Percentiles rank a stretch among this genome's conserved stretches.
Evolutionary conservation across 768 basidiomycete species (phyloP).

Genomic region (Lactarius sp.): DNA sequence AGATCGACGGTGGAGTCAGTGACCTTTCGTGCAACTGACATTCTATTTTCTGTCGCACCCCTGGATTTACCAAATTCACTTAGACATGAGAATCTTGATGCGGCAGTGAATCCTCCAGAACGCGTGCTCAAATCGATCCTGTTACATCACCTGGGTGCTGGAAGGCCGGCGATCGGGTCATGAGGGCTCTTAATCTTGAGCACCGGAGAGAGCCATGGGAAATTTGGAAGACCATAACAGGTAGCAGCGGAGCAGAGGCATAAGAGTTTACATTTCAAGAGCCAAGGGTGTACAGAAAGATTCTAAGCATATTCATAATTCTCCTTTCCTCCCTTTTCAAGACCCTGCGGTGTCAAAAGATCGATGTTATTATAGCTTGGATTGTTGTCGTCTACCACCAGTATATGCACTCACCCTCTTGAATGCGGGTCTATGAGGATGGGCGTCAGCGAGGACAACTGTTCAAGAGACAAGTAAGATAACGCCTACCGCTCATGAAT

Average conservation of each 20-base stretch:
- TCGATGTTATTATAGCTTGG: constrained; percentile 4
- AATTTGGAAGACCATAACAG: background rate
- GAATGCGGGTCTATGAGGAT: constrained; percentile 32
- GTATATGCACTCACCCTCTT: constrained; percentile 29
- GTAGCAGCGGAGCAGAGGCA: background rate
- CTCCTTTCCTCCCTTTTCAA: constrained; percentile 31
- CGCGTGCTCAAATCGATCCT: background rate
- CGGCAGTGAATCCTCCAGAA: background rate
- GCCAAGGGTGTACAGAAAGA: background rate
- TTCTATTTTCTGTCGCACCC: background rate
- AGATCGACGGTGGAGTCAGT: background rate
- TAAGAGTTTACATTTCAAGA: background rate
- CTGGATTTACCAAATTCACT: background rate
- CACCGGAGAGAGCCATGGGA: background rate
- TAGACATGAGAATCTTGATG: background rate
- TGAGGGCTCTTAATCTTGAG: background rate
- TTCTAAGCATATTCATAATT: background rate
- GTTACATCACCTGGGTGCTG: background rate
- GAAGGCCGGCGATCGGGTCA: background rate
- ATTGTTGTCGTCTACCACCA: background rate
- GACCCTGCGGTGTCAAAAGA: constrained; percentile 17
- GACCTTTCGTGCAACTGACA: background rate
- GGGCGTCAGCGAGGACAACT: background rate
- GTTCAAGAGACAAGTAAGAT: background rate
- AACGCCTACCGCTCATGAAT: constrained; percentile 36